Evolutionary conservation across 768 basidiomycete genomes (phyloP), one percentile per base, ranked within the genome.

Genomic region (Leccinum aurantiacum): DNA sequence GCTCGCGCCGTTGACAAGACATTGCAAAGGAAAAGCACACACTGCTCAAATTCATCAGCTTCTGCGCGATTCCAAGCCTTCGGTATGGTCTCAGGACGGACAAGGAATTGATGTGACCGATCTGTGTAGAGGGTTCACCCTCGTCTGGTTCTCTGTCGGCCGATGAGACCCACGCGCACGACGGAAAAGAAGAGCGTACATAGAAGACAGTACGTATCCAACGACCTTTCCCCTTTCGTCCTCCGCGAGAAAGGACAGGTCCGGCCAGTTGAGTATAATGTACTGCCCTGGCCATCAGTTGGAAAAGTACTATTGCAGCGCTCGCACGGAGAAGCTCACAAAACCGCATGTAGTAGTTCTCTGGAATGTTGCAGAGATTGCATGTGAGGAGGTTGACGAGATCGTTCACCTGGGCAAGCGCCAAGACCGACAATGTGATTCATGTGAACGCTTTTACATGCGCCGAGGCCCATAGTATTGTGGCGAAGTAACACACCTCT

Each of bases 161-260:
- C 13, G 37, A 53, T 63, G n/a, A 67, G 62, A 60, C 17, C 31
- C 22, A 29, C 27, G 13, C 47, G 10, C 17, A 22, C 35, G 33
- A 54, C 19, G 14, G 27, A 19, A 44, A 37, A 51, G n/a, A n/a
- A 22, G 44, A 27, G 67, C 80, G 35, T 54, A 84, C 83, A 84
- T 81, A 52, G 83, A 82, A 0, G 80, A 80, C n/a, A 84, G 65
- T 15, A 84, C 82, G 65, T 84, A 84, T 10, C 83, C 83, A 1
- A 84, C 82, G 22, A 84, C 75, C 24, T 78, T 76, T 1, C 83
- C 82, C 24, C 67, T 70, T 35, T 77, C 75, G 52, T 82, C 78
- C 52, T 82, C 82, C 1, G 82, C 83, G 6, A 84, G 80, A 65
- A 79, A 84, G 6, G 80, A 82, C 24, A 84, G 67, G 41, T 81